Conservation (phyloP, 176 grass and related monocot species). For the Triticum urartu region DNA sequence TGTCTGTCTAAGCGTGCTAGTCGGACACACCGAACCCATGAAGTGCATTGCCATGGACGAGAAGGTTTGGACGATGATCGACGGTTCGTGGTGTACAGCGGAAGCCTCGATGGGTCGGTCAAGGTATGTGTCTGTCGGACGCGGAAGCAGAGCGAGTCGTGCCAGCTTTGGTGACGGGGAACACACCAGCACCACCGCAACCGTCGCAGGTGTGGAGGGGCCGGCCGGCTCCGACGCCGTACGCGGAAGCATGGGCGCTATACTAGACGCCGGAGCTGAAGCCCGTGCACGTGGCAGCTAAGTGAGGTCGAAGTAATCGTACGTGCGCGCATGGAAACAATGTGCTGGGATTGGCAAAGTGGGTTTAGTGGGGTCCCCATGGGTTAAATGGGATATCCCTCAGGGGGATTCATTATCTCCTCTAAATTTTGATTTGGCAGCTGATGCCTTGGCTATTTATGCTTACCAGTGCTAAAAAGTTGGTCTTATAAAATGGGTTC, state of each 20-base stretch:
- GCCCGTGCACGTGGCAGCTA: background rate
- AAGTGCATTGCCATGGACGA: conserved; percentile 64
- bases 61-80: background rate
- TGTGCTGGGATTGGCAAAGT: no score
- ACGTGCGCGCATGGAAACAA: no score
- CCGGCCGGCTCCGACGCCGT: background rate
- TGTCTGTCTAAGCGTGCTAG: conserved; percentile 26
- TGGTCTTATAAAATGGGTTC: no score
- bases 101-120: conserved; percentile 51
- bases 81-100: conserved; percentile 41
- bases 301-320: background rate
- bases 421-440: no score
- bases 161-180: background rate
- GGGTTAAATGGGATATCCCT: no score
- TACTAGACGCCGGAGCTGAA: background rate
- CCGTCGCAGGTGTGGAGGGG: background rate
- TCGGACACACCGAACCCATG: conserved; percentile 48
- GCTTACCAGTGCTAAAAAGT: no score
- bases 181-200: background rate
- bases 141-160: background rate
- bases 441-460: no score
- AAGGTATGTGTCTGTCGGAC: background rate
- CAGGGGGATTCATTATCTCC: no score
- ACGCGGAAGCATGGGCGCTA: background rate
- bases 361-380: no score